A percentile compares a stretch with the other conserved stretches of the same genome.
phyloP scores from a whole-genome alignment of 2,329 filamentous ascomycete genomes.

The Tothia fuscella region DNA sequence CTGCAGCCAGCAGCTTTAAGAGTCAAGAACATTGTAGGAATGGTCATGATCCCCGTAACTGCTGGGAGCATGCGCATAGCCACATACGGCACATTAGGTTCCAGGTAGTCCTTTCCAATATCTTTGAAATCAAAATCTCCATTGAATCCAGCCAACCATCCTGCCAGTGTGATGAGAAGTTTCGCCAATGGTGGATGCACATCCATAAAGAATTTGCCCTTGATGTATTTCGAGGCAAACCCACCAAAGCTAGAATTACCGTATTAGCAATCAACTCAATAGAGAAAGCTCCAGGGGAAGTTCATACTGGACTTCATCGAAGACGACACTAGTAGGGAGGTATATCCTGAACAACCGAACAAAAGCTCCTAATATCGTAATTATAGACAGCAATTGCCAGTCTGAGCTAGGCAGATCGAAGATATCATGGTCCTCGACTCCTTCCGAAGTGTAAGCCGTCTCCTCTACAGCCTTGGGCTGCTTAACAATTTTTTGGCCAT shows the following conservation, averaged over 20 bases:
- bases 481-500: background rate
- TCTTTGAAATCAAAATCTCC: conserved; percentile 98
- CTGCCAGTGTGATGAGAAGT: conserved; percentile 87
- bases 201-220: conserved; percentile 99
- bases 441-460: conserved; percentile 59
- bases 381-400: conserved; percentile 60
- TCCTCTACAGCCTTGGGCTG: conserved; percentile 11
- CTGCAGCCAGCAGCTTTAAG: conserved; percentile 84
- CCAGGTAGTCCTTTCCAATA: conserved; percentile 96
- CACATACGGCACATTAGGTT: conserved; percentile 90
- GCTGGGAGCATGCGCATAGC: conserved; percentile 93
- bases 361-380: conserved; percentile 64
- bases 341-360: conserved; percentile 94
- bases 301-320: conserved; percentile 94
- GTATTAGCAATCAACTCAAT: conserved; percentile 15
- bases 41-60: conserved; percentile 73
- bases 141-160: conserved; percentile 89
- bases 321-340: conserved; percentile 90
- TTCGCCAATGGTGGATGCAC: conserved; percentile 97
- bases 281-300: background rate
- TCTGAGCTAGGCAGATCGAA: conserved; percentile 75
- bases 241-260: conserved; percentile 68
- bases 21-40: conserved; percentile 88
- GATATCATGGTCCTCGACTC: conserved; percentile 81
- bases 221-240: conserved; percentile 98